These are phyloP conservation scores for Lojkania enalia DNA, from an alignment of 2,329 filamentous ascomycete genomes.

Conservation along the genomic window DNA sequence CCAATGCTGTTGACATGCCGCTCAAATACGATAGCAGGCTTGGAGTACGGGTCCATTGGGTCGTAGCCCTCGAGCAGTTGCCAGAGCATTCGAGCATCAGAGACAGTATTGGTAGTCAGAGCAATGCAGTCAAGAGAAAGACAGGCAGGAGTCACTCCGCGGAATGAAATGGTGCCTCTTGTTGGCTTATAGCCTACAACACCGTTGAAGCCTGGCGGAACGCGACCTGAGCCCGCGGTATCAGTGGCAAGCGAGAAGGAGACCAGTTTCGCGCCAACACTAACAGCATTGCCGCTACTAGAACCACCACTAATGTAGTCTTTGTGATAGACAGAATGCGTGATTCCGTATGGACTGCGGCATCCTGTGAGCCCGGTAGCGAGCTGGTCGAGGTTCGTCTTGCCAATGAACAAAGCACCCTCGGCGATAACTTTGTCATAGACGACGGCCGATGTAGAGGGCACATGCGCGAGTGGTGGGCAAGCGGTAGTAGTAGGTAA, in stretches of 20 bases:
- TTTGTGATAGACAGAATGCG: slow-evolving; percentile 56
- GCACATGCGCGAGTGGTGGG: slow-evolving; percentile 54
- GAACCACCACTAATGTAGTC: slow-evolving; percentile 61
- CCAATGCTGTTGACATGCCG: slow-evolving; percentile 42
- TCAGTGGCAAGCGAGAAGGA: slow-evolving; percentile 62
- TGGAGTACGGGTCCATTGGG: slow-evolving; percentile 56
- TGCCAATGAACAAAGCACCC: slow-evolving; percentile 63
- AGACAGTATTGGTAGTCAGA: slow-evolving; percentile 54
- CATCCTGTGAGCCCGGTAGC: slow-evolving; percentile 64
- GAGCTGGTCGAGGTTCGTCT: slow-evolving; percentile 65
- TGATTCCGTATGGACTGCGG: slow-evolving; percentile 61
- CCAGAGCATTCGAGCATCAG: slow-evolving; percentile 56
- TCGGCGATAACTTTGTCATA: slow-evolving; percentile 55
- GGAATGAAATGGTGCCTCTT: slow-evolving; percentile 55
- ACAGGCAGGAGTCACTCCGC: slow-evolving; percentile 59
- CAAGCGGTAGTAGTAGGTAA: slow-evolving; percentile 58
- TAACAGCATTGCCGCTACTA: slow-evolving; percentile 59
- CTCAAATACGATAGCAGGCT: slow-evolving; percentile 41
- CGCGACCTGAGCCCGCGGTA: slow-evolving; percentile 58
- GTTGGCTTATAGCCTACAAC: slow-evolving; percentile 58
- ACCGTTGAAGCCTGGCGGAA: slow-evolving; percentile 59
- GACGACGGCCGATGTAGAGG: slow-evolving; percentile 53
- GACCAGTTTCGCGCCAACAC: slow-evolving; percentile 57
- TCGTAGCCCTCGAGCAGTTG: slow-evolving; percentile 54
- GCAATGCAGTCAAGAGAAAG: slow-evolving; percentile 62